Conservation (phyloP, 805 yeast genomes). For the Monosporozyma yasuniensis region DNA sequence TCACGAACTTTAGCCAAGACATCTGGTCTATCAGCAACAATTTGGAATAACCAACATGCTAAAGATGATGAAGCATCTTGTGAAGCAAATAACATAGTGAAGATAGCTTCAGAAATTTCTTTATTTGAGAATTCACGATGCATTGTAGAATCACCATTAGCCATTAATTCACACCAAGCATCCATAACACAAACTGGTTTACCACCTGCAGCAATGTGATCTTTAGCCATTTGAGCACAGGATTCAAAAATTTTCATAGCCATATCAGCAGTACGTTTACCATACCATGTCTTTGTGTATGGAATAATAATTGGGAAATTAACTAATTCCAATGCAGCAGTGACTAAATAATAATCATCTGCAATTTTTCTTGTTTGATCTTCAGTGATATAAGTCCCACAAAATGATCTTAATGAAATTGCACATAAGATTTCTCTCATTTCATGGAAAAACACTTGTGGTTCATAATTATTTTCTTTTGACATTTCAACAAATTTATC, state of each 20-base stretch:
- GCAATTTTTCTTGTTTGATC: conserved; percentile 83
- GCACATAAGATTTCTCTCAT: conserved; percentile 97
- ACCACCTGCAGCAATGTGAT: conserved; percentile 68
- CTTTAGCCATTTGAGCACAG: conserved; percentile 85
- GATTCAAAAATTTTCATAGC: conserved; percentile 85
- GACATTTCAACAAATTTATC: conserved; percentile 51
- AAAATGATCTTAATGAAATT: conserved; percentile 81
- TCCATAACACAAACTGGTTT: conserved; percentile 86
- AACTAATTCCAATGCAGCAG: conserved; percentile 94
- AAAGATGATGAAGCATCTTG: conserved; percentile 97
- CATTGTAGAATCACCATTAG: conserved; percentile 46
- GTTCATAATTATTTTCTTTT: conserved; percentile 42
- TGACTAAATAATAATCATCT: conserved; percentile 83
- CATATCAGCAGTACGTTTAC: conserved; percentile 84
- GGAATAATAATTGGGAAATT: conserved; percentile 96
- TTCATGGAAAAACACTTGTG: conserved; percentile 77
- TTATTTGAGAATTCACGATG: conserved; percentile 79
- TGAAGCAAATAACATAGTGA: conserved; percentile 93
- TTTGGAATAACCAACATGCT: conserved; percentile 97
- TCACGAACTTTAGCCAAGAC: conserved; percentile 77
- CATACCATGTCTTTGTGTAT: conserved; percentile 96
- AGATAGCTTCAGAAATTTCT: conserved; percentile 93
- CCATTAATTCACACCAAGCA: conserved; percentile 86
- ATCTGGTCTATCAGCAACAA: conserved; percentile 92
- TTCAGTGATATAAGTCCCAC: conserved; percentile 90